Evolutionary conservation across 306 rosid genomes (phyloP).

Genomic region (Prunus mume): DNA sequence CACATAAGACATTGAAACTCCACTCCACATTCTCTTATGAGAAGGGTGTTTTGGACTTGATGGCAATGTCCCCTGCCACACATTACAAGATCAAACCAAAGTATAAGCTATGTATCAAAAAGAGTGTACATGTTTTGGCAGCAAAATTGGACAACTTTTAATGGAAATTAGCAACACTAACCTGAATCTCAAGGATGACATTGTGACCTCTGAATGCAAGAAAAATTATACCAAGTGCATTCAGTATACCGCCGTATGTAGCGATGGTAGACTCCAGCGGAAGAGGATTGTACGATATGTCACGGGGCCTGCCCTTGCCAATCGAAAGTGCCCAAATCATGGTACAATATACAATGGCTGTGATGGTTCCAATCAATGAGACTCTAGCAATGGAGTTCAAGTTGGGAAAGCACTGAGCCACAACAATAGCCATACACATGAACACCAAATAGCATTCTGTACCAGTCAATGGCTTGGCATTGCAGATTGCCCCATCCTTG

Average conservation of each 20-base stretch:
- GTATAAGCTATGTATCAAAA: background rate
- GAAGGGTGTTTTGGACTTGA: constrained; percentile 35
- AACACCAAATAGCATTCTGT: constrained; percentile 57
- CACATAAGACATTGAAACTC: constrained; percentile 42
- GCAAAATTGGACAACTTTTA: background rate
- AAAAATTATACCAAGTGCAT: constrained; percentile 51
- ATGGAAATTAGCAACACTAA: background rate
- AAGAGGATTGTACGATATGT: constrained; percentile 25
- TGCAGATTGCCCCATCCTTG: constrained; percentile 16
- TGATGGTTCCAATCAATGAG: constrained; percentile 49
- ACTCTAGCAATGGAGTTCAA: constrained; percentile 49
- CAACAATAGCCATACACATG: constrained; percentile 40
- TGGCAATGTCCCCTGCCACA: constrained; percentile 60
- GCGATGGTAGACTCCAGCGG: background rate
- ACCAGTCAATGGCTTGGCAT: constrained; percentile 23
- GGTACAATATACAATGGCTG: constrained; percentile 36
- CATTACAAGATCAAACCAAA: background rate
- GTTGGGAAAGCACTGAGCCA: constrained; percentile 56
- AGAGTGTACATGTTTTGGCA: background rate
- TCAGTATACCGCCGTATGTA: constrained; percentile 24
- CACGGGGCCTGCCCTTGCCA: constrained; percentile 32
- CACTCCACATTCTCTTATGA: constrained; percentile 41
- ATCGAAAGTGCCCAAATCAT: constrained; percentile 55
- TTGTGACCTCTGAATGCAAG: constrained; percentile 67
- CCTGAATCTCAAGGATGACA: constrained; percentile 75